Conservation (phyloP, 2,329 filamentous ascomycete species). For the Chaetomiaceae sp. region DNA sequence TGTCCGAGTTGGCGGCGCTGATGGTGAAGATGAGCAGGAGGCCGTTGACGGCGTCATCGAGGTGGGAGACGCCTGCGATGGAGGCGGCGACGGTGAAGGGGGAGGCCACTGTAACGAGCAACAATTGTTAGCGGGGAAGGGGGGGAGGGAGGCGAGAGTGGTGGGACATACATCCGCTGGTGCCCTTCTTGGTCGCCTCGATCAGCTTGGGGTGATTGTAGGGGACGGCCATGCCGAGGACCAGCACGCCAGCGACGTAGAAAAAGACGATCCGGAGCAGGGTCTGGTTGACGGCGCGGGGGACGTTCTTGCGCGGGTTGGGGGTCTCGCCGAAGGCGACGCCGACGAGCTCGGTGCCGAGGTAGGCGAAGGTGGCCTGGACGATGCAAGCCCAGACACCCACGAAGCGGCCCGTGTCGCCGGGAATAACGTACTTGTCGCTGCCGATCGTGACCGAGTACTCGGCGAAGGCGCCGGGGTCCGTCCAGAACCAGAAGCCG, state of each 20-base stretch:
- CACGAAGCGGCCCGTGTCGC: conserved; percentile 36
- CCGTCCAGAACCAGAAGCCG: conserved; percentile 42
- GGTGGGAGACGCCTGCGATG: conserved; percentile 43
- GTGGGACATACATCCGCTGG: conserved; percentile 24
- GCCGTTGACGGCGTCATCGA: conserved; percentile 57
- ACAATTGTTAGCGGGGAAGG: not conserved
- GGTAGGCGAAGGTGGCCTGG: conserved; percentile 38
- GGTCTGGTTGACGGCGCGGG: conserved; percentile 63
- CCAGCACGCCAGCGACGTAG: conserved; percentile 61
- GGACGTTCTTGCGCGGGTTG: conserved; percentile 63
- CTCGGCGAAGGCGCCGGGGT: conserved; percentile 40
- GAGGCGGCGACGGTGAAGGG: conserved; percentile 50
- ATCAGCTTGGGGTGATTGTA: conserved; percentile 48
- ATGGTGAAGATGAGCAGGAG: conserved; percentile 56
- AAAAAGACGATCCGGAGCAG: conserved; percentile 68
- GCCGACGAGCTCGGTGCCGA: conserved; percentile 59
- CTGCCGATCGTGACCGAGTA: conserved; percentile 28
- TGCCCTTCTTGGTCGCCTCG: conserved; percentile 39
- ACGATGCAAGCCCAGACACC: conserved; percentile 38
- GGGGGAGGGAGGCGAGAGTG: not conserved
- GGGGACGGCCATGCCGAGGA: conserved; percentile 63
- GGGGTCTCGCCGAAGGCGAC: conserved; percentile 66
- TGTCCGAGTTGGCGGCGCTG: conserved; percentile 58
- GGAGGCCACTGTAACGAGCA: conserved; percentile 44
- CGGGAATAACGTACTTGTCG: conserved; percentile 22